Evolutionary conservation across 2,329 filamentous ascomycete genomes (phyloP).

Genomic region (Trichoderma pleuroti): DNA sequence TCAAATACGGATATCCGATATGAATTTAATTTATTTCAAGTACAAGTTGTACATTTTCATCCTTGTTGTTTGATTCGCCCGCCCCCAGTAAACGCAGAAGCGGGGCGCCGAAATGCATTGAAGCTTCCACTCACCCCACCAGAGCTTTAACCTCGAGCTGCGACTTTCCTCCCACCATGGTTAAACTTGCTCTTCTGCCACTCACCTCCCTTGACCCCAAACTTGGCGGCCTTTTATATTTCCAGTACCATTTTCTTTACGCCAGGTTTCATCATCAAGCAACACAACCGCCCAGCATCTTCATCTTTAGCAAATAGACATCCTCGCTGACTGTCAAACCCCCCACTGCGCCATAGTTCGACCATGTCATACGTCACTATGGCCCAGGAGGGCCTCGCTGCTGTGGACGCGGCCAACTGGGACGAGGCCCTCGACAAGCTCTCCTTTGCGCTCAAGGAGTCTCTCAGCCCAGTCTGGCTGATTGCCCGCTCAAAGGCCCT

Average conservation of each 20-base stretch:
- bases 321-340: background rate
- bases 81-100: background rate
- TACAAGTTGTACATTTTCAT: background rate
- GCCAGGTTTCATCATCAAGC: too few species aligned
- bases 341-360: background rate
- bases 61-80: background rate
- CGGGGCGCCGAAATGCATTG: background rate
- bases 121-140: slow-evolving; percentile 24
- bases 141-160: slow-evolving; percentile 34
- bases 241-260: background rate
- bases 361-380: slow-evolving; percentile 51
- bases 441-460: slow-evolving; percentile 62
- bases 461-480: slow-evolving; percentile 72
- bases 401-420: slow-evolving; percentile 62
- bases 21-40: too few species aligned
- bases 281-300: background rate
- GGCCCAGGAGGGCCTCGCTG: slow-evolving; percentile 61
- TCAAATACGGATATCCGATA: too few species aligned
- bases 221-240: background rate
- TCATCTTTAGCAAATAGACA: background rate
- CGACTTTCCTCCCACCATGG: background rate
- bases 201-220: background rate
- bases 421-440: slow-evolving; percentile 64
- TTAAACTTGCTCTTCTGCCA: background rate
- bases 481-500: slow-evolving; percentile 78